Percentiles rank a stretch among this genome's conserved stretches.
phyloP scores from a whole-genome alignment of 305 asterid genomes.

The Fraxinus ornus region DNA sequence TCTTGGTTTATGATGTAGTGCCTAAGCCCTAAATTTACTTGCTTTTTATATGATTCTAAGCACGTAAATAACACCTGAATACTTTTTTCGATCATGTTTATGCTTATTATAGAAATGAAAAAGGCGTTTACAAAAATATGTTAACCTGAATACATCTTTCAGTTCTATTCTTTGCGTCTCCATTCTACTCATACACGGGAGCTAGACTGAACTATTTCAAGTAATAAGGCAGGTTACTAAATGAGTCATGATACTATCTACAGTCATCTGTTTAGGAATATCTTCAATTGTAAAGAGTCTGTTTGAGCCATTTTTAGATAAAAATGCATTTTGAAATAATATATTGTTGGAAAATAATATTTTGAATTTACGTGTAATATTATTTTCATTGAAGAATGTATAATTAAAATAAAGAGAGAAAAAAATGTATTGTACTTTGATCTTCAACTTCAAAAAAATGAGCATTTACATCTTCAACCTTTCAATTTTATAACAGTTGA shows the following conservation, averaged over 20 bases:
- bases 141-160: not conserved
- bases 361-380: no score
- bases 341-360: no score
- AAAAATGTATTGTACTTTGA: not conserved
- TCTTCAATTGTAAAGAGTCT: no score
- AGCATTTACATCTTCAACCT: not conserved
- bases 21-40: conserved; percentile 13
- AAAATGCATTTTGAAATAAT: no score
- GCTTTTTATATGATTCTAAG: conserved; percentile 4
- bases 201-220: not conserved
- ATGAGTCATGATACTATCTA: conserved; percentile 1
- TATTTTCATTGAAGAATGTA: no score
- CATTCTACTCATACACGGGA: not conserved
- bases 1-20: conserved; percentile 18
- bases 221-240: not conserved
- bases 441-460: not conserved
- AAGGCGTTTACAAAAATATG: not conserved
- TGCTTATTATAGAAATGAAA: conserved; percentile 13
- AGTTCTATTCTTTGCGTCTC: not conserved
- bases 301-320: no score
- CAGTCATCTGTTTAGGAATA: not conserved
- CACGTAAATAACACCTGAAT: conserved; percentile 6
- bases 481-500: not conserved
- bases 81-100: conserved; percentile 9
- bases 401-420: no score